Conservation (phyloP, 2,329 filamentous ascomycete genomes). For the Canariomyces notabilis region DNA sequence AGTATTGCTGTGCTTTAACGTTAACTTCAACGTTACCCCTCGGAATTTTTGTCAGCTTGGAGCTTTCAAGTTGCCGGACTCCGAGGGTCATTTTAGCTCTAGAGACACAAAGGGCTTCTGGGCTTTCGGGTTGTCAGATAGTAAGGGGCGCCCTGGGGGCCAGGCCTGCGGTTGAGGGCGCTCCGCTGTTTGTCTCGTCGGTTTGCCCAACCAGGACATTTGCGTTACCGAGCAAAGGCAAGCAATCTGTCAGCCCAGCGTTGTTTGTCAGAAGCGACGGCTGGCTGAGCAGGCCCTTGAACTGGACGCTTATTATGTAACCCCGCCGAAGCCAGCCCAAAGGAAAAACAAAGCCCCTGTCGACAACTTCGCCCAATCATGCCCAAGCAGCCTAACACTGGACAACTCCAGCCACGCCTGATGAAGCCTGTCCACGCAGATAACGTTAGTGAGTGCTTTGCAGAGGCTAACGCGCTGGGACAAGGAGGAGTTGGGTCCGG, state of each 20-base stretch:
- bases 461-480: too few species aligned
- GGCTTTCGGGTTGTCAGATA: too few species aligned
- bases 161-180: too few species aligned
- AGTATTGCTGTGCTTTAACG: background rate
- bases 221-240: too few species aligned
- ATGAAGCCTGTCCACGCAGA: slow-evolving; percentile 5
- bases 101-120: too few species aligned
- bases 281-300: background rate
- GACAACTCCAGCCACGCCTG: background rate
- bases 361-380: slow-evolving; percentile 17
- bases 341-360: background rate
- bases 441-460: too few species aligned
- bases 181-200: too few species aligned
- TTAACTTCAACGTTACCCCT: background rate
- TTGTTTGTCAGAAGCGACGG: background rate
- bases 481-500: slow-evolving; percentile 16
- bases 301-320: background rate
- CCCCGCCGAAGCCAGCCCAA: background rate
- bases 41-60: too few species aligned
- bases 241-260: background rate
- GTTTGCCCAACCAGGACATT: too few species aligned
- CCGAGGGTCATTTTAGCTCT: too few species aligned
- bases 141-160: too few species aligned
- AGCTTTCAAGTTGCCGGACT: too few species aligned
- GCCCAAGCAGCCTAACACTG: slow-evolving; percentile 12